Evolutionary conservation across 2,329 filamentous ascomycete species (phyloP).

Genomic region (Cyclaneusma minus): DNA sequence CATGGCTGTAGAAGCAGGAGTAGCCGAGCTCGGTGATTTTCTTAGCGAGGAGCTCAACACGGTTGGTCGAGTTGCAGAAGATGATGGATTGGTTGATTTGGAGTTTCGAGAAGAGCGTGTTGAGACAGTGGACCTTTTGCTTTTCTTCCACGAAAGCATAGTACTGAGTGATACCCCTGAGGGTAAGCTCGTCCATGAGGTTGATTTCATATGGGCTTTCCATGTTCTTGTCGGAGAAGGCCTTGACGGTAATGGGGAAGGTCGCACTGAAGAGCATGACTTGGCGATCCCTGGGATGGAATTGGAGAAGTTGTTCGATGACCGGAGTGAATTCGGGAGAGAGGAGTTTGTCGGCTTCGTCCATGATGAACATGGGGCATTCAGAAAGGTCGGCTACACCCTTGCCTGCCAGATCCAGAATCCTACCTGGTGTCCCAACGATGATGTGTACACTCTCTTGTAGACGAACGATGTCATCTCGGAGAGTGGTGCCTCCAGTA

Average conservation of each 20-base stretch:
- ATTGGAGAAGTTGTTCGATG: constrained; percentile 87
- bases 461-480: constrained; percentile 91
- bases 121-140: constrained; percentile 96
- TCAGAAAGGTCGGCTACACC: constrained; percentile 90
- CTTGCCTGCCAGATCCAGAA: constrained; percentile 91
- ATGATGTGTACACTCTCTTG: constrained; percentile 94
- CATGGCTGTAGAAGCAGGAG: constrained; percentile 98
- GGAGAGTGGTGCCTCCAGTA: constrained; percentile 85
- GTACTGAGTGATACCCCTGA: constrained; percentile 96
- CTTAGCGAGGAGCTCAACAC: constrained; percentile 92
- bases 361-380: constrained; percentile 98
- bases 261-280: constrained; percentile 99
- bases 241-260: constrained; percentile 92
- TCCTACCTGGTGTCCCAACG: constrained; percentile 90
- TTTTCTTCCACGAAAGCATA: constrained; percentile 99
- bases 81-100: constrained; percentile 99
- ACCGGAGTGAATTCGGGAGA: constrained; percentile 95
- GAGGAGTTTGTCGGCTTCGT: constrained; percentile 94
- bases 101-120: constrained; percentile 96
- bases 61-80: constrained; percentile 98
- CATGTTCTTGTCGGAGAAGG: constrained; percentile 98
- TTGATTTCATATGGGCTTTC: constrained; percentile 94
- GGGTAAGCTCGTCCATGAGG: constrained; percentile 96
- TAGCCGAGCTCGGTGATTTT: constrained; percentile 99
- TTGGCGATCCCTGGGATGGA: constrained; percentile 93